Percentiles rank a stretch among this genome's conserved stretches.
These are phyloP conservation scores for Gryganskiella cystojenkinii DNA, from an alignment of 192 early-diverging fungal species.

Conservation along the genomic window DNA sequence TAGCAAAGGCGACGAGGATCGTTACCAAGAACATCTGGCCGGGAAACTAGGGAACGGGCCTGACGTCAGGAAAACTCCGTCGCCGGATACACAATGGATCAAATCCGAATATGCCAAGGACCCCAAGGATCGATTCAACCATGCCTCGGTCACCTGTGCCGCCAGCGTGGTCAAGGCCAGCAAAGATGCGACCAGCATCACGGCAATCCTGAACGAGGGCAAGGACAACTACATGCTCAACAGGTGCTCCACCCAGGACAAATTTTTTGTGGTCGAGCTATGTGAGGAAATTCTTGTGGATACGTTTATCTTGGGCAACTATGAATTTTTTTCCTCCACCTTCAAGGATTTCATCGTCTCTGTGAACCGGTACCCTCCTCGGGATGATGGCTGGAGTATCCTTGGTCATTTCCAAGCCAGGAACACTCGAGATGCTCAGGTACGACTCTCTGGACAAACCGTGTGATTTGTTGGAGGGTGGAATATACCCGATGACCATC, in stretches of 20 bases:
- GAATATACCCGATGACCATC: background rate
- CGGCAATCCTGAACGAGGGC: conserved; percentile 85
- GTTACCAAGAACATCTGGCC: conserved; percentile 14
- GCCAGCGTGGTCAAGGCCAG: conserved; percentile 88
- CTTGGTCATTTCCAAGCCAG: conserved; percentile 87
- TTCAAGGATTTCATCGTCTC: conserved; percentile 90
- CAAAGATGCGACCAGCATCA: conserved; percentile 83
- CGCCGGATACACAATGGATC: conserved; percentile 20
- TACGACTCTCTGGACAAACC: conserved; percentile 69
- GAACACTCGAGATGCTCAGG: conserved; percentile 90
- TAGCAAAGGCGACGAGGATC: conserved; percentile 18
- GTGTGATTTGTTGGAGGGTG: conserved; percentile 61
- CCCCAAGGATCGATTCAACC: conserved; percentile 93
- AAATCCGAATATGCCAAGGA: conserved; percentile 59
- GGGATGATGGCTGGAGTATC: conserved; percentile 78
- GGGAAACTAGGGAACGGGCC: conserved; percentile 33
- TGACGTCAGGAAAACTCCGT: conserved; percentile 13
- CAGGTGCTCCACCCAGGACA: conserved; percentile 77
- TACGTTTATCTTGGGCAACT: conserved; percentile 91
- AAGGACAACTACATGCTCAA: conserved; percentile 98
- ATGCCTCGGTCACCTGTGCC: conserved; percentile 94
- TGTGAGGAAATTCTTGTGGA: conserved; percentile 96
- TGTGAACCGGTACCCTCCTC: conserved; percentile 82
- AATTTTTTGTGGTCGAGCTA: conserved; percentile 93
- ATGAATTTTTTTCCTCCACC: conserved; percentile 96